phyloP scores from a whole-genome alignment of 2,329 filamentous ascomycete genomes.

The Zalaria obscura region DNA sequence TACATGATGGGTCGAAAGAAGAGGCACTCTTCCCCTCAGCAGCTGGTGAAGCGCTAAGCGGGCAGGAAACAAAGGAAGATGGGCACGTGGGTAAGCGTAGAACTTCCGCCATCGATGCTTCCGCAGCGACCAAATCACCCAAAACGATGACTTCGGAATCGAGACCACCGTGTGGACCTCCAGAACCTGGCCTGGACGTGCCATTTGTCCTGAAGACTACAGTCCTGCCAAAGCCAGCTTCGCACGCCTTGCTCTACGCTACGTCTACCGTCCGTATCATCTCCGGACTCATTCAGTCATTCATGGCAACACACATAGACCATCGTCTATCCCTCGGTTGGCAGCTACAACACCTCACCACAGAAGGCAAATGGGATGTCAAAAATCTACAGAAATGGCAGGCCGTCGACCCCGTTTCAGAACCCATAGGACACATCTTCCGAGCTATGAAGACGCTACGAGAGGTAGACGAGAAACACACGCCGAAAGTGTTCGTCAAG shows the following conservation, averaged over 20 bases:
- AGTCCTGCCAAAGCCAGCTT: slow-evolving; percentile 62
- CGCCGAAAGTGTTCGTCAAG: slow-evolving; percentile 55
- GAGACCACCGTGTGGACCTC: slow-evolving; percentile 11
- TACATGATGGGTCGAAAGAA: neutral
- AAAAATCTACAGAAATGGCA: slow-evolving; percentile 93
- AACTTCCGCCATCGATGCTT: neutral
- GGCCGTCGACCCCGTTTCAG: slow-evolving; percentile 61
- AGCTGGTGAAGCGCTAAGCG: slow-evolving; percentile 10
- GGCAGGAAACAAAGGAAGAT: slow-evolving; percentile 1
- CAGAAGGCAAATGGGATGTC: slow-evolving; percentile 92
- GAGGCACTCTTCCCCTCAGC: slow-evolving; percentile 19
- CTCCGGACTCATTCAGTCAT: slow-evolving; percentile 69
- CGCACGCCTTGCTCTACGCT: slow-evolving; percentile 73
- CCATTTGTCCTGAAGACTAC: slow-evolving; percentile 46
- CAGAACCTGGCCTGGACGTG: slow-evolving; percentile 24
- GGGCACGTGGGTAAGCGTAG: neutral
- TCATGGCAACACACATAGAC: slow-evolving; percentile 62
- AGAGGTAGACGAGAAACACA: slow-evolving; percentile 74
- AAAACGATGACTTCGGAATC: neutral
- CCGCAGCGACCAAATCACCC: neutral
- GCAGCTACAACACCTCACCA: slow-evolving; percentile 80
- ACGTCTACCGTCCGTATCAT: slow-evolving; percentile 61
- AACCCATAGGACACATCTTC: slow-evolving; percentile 60
- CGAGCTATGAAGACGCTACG: slow-evolving; percentile 86
- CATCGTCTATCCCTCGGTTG: slow-evolving; percentile 68